Conservation (phyloP, 2,329 filamentous ascomycete species). For the Chrysosporium queenslandicum region DNA sequence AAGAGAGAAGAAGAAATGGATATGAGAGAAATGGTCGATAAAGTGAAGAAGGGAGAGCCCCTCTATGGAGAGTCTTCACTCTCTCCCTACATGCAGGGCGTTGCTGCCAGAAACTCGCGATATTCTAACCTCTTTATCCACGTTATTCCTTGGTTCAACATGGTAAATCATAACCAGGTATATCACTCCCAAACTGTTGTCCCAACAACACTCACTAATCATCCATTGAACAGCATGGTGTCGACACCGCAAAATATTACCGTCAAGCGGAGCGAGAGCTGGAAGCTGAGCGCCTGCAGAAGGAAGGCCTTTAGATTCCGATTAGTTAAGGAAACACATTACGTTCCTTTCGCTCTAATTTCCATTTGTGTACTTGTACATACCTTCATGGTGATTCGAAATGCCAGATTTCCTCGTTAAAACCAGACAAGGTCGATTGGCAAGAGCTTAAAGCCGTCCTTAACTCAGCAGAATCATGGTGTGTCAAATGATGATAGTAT, state of each 20-base stretch:
- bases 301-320: constrained; percentile 20
- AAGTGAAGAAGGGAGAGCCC: constrained; percentile 84
- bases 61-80: constrained; percentile 74
- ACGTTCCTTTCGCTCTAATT: constrained; percentile 10
- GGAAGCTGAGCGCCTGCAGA: constrained; percentile 57
- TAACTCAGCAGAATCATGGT: not conserved
- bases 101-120: constrained; percentile 82
- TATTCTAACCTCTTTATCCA: constrained; percentile 78
- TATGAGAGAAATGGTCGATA: constrained; percentile 95
- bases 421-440: not conserved
- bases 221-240: constrained; percentile 58
- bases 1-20: constrained; percentile 85
- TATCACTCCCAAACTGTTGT: constrained; percentile 17
- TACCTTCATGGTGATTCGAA: constrained; percentile 5
- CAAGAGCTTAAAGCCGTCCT: no score
- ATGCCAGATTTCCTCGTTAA: constrained; percentile 2
- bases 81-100: constrained; percentile 83
- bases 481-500: not conserved
- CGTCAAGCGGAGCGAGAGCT: constrained; percentile 87
- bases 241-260: constrained; percentile 98
- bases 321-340: constrained; percentile 15
- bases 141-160: constrained; percentile 92
- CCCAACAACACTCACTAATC: not conserved
- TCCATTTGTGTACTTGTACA: constrained; percentile 9
- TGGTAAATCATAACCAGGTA: constrained; percentile 81